These are phyloP conservation scores for Mycena filopes DNA, from an alignment of 768 basidiomycete genomes.

Conservation along the genomic window DNA sequence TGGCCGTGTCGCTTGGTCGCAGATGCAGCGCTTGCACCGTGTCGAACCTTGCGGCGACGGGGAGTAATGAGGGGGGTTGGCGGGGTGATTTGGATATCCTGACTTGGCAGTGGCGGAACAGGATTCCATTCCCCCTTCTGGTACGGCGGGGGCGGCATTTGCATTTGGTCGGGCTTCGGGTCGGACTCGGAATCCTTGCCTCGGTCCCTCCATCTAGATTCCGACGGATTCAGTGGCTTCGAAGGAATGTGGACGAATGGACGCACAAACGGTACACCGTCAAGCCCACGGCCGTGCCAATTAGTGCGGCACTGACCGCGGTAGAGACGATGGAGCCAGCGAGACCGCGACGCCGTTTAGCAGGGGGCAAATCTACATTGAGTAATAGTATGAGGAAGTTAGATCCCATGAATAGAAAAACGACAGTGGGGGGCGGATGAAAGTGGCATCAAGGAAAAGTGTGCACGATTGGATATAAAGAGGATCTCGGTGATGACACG, in stretches of 20 bases:
- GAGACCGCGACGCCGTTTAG: conserved; percentile 84
- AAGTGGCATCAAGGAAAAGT: conserved; percentile 22
- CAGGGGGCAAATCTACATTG: conserved; percentile 77
- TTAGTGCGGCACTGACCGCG: conserved; percentile 85
- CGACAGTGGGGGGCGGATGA: conserved; percentile 26
- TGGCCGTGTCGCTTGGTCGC: conserved; percentile 46
- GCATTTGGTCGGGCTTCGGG: no score
- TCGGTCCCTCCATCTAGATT: conserved; percentile 81
- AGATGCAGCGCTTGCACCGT: conserved; percentile 36
- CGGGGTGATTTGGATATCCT: conserved; percentile 47
- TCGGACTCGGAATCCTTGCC: conserved; percentile 60
- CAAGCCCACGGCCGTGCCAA: conserved; percentile 87
- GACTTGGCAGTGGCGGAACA: conserved; percentile 29
- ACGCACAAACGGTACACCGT: conserved; percentile 89
- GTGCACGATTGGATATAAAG: conserved; percentile 12
- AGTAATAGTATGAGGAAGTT: conserved; percentile 50
- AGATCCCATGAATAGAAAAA: conserved; percentile 32
- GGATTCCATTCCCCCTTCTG: conserved; percentile 34
- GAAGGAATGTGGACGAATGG: not conserved
- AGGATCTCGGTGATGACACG: conserved; percentile 14
- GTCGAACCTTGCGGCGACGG: conserved; percentile 51
- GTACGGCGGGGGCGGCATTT: conserved; percentile 42
- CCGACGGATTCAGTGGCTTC: conserved; percentile 11
- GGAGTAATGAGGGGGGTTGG: conserved; percentile 43
- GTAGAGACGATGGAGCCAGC: conserved; percentile 87